Percentiles rank a stretch among this genome's conserved stretches.
Conservation (phyloP, 441 rosid species). For the Pelargonium citronellum region DNA sequence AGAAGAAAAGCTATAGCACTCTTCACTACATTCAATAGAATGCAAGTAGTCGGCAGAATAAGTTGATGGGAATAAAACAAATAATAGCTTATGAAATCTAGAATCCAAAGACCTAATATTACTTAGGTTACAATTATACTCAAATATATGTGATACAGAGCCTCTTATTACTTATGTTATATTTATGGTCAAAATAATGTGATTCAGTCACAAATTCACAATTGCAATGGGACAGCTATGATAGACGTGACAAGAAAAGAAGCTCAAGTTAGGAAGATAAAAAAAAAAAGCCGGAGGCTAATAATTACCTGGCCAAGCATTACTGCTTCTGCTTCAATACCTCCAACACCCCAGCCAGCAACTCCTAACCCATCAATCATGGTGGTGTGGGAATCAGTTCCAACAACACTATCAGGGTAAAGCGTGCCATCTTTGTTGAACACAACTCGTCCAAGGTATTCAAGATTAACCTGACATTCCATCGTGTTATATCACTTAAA, state of each 20-base stretch:
- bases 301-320: constrained; percentile 98
- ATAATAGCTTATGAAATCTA: background rate
- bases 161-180: too few species aligned
- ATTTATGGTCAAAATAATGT: too few species aligned
- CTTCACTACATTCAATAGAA: background rate
- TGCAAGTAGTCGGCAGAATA: background rate
- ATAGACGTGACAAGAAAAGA: too few species aligned
- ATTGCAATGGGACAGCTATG: background rate
- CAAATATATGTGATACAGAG: too few species aligned
- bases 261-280: background rate
- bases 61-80: background rate
- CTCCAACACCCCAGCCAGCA: constrained; percentile 99
- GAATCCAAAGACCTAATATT: background rate
- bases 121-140: too few species aligned
- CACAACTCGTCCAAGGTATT: constrained; percentile 93
- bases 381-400: constrained; percentile 98
- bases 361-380: constrained; percentile 99
- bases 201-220: background rate
- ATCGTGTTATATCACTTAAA: constrained; percentile 17
- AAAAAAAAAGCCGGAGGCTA: too few species aligned
- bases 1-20: too few species aligned
- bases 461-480: constrained; percentile 81
- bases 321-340: constrained; percentile 95
- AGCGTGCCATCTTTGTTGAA: constrained; percentile 72
- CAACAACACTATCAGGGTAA: constrained; percentile 97